phyloP scores from a whole-genome alignment of 202 grass and related monocot species.

The Panicum hallii region DNA sequence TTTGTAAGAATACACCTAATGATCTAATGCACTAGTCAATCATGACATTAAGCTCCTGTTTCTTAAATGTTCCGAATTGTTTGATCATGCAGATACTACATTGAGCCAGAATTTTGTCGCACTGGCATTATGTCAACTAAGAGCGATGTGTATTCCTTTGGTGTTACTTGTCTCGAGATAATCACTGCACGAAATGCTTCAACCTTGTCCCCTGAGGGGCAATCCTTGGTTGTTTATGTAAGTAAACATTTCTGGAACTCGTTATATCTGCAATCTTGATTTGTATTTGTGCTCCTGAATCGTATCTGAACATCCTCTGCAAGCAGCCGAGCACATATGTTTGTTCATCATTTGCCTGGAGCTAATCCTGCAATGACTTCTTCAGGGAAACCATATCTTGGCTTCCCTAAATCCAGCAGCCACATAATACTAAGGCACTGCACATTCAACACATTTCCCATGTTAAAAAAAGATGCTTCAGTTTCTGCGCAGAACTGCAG shows the following conservation, averaged over 20 bases:
- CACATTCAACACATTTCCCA: not conserved
- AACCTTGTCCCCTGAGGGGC: not conserved
- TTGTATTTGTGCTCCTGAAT: no score
- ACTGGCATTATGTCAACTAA: not conserved
- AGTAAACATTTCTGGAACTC: not conserved
- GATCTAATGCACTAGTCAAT: not conserved
- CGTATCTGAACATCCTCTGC: no score
- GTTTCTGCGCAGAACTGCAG: not conserved
- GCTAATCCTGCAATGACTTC: no score
- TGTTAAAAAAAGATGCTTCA: not conserved
- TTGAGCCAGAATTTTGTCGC: not conserved
- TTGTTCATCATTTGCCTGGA: no score
- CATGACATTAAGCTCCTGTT: not conserved
- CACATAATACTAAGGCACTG: not conserved
- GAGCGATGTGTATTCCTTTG: not conserved
- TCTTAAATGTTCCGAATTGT: not conserved
- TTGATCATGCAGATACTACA: not conserved
- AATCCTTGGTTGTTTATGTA: not conserved
- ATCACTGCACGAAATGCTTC: not conserved
- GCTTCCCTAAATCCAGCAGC: not conserved
- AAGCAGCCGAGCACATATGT: no score
- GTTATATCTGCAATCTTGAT: no score
- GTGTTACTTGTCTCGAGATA: not conserved
- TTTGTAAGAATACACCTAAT: not conserved
- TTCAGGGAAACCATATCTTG: not conserved